Base-by-base conservation (phyloP, 768 basidiomycete species). In the Russula olivacea region DNA sequence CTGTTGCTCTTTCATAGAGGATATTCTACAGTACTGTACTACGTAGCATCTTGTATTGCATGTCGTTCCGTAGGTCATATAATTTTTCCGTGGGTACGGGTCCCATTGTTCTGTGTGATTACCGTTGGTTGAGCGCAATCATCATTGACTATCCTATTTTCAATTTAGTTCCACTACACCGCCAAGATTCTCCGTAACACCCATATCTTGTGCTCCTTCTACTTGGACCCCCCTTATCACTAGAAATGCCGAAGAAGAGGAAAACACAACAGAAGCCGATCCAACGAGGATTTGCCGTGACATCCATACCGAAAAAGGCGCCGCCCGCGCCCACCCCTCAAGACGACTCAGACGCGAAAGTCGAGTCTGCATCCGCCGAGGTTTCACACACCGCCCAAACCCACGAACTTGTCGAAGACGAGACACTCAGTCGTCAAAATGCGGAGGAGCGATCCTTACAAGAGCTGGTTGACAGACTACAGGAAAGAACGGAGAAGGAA, bases 401-500 rank as follows among this genome's bases (percentile, higher is more conserved):
- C 19, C 61, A 34, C 32, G 61, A 56, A 40, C 21, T 36, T 10
- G 36, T 54, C 38, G 28, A 59, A 45, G 51, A 48, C 30, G 63
- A 74, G 47, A 74, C 72, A 23, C 72, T 73, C 51, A 73, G 74
- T 61, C 69, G 71, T 19, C 75, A 76, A 55, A 78, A 76, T 56
- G 75, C 72, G 12, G 81, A 81, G 69, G 83, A 87, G 57, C 79
- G 77, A 61, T 77, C 79, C 34, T 76, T 93, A 55, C 93, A 94
- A 75, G 75, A 73, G 51, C 70, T 93, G 52, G 83, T 96, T 1
- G 93, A 96, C 66, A 87, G 83, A 69, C 77, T 88, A 53, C 92
- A 96, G 69, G 92, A 95, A 21, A 93, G 86, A 71, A 89, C 83
- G 6, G 91, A 96, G 72, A 93, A 86, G 72, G 96, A 97, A 69